These are phyloP conservation scores for Leccinum variabile DNA, from an alignment of 1,284 basidiomycete species.

Conservation along the genomic window DNA sequence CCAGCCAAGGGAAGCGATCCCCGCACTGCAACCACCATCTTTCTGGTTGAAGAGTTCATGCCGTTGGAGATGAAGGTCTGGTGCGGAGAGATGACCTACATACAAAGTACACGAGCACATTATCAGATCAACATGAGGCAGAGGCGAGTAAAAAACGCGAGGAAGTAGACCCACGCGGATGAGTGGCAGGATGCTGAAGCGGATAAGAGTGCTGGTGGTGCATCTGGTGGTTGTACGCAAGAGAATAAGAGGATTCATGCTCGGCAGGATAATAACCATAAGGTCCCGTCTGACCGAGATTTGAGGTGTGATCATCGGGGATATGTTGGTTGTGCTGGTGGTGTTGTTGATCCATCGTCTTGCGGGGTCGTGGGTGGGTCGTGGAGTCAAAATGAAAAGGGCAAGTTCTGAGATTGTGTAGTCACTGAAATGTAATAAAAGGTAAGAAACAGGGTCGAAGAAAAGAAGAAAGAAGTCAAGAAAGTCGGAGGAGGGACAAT, in stretches of 20 bases:
- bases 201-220: slow-evolving; percentile 43
- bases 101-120: slow-evolving; percentile 48
- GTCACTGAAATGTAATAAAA: slow-evolving; percentile 30
- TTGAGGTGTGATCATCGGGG: slow-evolving; percentile 42
- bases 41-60: slow-evolving; percentile 87
- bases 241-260: slow-evolving; percentile 40
- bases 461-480: slow-evolving; percentile 28
- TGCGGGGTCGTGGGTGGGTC: slow-evolving; percentile 35
- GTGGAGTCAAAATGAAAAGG: slow-evolving; percentile 38
- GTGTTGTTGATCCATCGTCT: slow-evolving; percentile 42
- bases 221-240: slow-evolving; percentile 43
- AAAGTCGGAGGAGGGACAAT: slow-evolving; percentile 26
- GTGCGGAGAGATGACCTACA: slow-evolving; percentile 55
- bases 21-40: slow-evolving; percentile 55
- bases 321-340: slow-evolving; percentile 41
- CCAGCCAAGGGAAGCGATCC: slow-evolving; percentile 42
- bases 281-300: slow-evolving; percentile 38
- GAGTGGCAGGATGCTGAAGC: slow-evolving; percentile 44
- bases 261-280: slow-evolving; percentile 44
- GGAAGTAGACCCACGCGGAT: slow-evolving; percentile 55
- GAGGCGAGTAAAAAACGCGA: slow-evolving; percentile 41
- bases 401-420: slow-evolving; percentile 32
- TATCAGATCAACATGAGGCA: slow-evolving; percentile 56
- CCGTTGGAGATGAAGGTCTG: slow-evolving; percentile 69
- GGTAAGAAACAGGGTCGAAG: slow-evolving; percentile 30